phyloP scores from a whole-genome alignment of 1,139 yeast genomes.

The Yueomyces sp. region DNA sequence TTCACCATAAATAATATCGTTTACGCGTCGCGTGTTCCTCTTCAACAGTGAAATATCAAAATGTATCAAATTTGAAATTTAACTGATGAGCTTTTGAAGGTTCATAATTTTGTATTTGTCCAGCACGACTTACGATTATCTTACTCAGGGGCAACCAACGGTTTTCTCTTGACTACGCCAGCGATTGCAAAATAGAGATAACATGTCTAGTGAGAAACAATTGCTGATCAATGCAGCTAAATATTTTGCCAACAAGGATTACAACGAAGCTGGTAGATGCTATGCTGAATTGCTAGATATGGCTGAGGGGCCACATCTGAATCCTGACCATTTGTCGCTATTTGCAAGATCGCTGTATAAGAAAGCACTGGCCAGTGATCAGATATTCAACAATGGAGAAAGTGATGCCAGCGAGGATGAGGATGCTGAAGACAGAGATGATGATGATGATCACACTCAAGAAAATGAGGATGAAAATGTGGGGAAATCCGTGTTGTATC shows the following conservation, averaged over 20 bases:
- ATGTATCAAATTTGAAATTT: no score
- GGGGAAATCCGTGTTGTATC: constrained; percentile 30
- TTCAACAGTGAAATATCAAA: no score
- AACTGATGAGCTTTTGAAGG: no score
- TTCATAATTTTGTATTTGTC: no score
- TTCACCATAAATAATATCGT: no score
- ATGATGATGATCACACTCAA: constrained; percentile 11
- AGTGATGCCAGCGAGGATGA: constrained; percentile 10
- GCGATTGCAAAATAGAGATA: no score
- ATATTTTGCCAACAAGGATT: constrained; percentile 49
- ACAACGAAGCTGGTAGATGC: constrained; percentile 54
- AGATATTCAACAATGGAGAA: constrained; percentile 36
- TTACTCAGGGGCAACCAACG: no score
- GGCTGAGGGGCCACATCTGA: constrained; percentile 33
- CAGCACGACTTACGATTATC: no score
- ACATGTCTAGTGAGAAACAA: constrained; percentile 28
- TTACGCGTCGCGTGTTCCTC: no score
- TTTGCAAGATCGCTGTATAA: constrained; percentile 78
- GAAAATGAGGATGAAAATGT: constrained; percentile 17
- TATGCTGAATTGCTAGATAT: constrained; percentile 67
- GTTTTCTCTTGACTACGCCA: no score
- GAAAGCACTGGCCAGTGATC: constrained; percentile 62
- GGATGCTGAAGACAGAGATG: constrained; percentile 14
- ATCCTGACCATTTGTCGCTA: constrained; percentile 38
- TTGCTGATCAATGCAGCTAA: constrained; percentile 48